Percentiles rank a stretch among this genome's conserved stretches.
phyloP scores from a whole-genome alignment of 768 basidiomycete genomes.

The Tricholoma sp. region DNA sequence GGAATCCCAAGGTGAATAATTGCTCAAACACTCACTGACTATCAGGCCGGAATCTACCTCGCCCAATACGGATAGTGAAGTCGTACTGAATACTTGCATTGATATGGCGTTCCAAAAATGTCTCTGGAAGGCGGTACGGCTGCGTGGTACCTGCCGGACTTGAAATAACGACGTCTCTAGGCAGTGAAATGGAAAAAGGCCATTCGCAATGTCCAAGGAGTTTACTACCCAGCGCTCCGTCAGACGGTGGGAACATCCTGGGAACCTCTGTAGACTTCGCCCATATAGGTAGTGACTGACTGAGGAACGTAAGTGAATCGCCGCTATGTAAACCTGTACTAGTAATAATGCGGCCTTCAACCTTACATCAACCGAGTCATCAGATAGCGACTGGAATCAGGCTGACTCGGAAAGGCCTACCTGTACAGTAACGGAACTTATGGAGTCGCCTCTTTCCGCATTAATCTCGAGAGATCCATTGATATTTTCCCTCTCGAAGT shows the following conservation, averaged over 20 bases:
- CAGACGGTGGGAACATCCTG: constrained; percentile 12
- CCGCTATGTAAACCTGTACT: too few species aligned
- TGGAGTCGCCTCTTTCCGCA: background rate
- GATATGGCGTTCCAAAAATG: too few species aligned
- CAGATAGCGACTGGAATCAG: background rate
- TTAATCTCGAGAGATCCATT: background rate
- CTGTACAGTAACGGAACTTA: constrained; percentile 21
- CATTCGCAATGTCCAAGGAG: too few species aligned
- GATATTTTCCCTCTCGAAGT: background rate
- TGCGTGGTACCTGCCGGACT: constrained; percentile 12
- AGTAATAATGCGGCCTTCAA: constrained; percentile 23
- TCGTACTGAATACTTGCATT: too few species aligned
- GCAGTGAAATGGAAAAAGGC: constrained; percentile 37
- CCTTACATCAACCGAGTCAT: background rate
- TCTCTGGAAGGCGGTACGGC: constrained; percentile 21
- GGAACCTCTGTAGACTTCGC: constrained; percentile 28
- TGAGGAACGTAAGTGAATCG: too few species aligned
- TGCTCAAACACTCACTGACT: too few species aligned
- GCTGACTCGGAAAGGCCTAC: constrained; percentile 16
- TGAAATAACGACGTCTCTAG: constrained; percentile 22
- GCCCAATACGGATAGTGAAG: too few species aligned
- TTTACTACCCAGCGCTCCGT: constrained; percentile 12
- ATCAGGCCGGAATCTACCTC: too few species aligned
- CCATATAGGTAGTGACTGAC: too few species aligned
- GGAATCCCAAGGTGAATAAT: too few species aligned